These are phyloP conservation scores for Hydrangea macrophylla DNA, from an alignment of 148 eudicot genomes.

Conservation along the genomic window DNA sequence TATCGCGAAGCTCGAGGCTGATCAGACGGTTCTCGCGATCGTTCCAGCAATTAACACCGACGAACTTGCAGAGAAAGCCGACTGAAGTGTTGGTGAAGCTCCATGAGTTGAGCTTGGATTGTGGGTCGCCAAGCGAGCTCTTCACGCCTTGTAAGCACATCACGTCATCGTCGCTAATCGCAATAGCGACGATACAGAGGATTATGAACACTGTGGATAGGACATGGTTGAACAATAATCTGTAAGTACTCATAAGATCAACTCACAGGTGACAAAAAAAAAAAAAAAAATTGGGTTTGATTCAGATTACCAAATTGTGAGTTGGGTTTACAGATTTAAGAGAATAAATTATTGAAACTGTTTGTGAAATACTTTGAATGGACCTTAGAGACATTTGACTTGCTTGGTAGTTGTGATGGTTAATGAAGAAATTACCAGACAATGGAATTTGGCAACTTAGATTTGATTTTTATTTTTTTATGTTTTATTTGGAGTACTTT, in stretches of 20 bases:
- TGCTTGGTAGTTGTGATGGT: too few relatives aligned
- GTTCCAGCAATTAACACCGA: constrained; percentile 70
- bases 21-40: constrained; percentile 60
- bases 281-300: background rate
- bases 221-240: background rate
- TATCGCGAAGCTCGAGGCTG: constrained; percentile 38
- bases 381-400: too few relatives aligned
- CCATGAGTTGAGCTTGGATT: constrained; percentile 37
- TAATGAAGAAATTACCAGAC: too few relatives aligned
- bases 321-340: background rate
- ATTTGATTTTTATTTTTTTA: background rate
- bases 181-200: background rate
- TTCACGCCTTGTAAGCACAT: constrained; percentile 50
- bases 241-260: background rate
- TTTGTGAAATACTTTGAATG: too few relatives aligned
- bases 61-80: constrained; percentile 43
- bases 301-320: background rate
- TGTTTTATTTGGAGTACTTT: background rate
- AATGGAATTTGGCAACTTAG: background rate
- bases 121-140: constrained; percentile 39
- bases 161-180: constrained; percentile 46
- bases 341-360: too few relatives aligned
- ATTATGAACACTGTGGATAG: background rate
- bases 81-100: constrained; percentile 37
- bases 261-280: background rate